Conservation (phyloP, 768 basidiomycete species). For the Amanita pseudoporphyria region DNA sequence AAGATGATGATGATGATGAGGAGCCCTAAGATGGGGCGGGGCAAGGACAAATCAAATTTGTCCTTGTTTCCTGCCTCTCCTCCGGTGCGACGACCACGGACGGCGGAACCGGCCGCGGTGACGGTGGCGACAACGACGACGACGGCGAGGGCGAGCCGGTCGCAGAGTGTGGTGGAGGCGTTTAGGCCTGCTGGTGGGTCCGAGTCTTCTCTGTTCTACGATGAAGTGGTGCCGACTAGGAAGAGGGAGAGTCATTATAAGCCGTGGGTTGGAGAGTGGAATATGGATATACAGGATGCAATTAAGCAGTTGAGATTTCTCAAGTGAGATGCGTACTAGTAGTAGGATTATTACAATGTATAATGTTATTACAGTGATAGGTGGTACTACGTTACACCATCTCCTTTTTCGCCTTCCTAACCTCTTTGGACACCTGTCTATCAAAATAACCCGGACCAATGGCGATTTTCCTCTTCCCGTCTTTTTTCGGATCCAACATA, state of each 20-base stretch:
- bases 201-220: too few relatives aligned
- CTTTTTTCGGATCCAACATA: background rate
- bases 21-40: background rate
- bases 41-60: background rate
- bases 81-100: background rate
- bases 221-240: background rate
- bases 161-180: background rate
- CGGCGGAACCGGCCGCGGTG: too few relatives aligned
- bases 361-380: too few relatives aligned
- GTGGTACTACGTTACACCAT: too few relatives aligned
- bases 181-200: too few relatives aligned
- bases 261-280: conserved; percentile 4
- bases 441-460: background rate
- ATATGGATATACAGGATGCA: background rate
- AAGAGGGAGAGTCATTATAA: background rate
- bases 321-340: too few relatives aligned
- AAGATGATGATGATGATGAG: too few relatives aligned
- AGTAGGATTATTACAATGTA: too few relatives aligned
- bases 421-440: background rate
- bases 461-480: background rate
- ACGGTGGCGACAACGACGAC: background rate
- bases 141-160: too few relatives aligned
- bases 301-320: background rate
- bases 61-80: background rate
- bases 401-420: background rate